Evolutionary conservation across 2,329 filamentous ascomycete species (phyloP), one percentile per base, ranked within the genome.

Genomic region (Alternaria sp.): DNA sequence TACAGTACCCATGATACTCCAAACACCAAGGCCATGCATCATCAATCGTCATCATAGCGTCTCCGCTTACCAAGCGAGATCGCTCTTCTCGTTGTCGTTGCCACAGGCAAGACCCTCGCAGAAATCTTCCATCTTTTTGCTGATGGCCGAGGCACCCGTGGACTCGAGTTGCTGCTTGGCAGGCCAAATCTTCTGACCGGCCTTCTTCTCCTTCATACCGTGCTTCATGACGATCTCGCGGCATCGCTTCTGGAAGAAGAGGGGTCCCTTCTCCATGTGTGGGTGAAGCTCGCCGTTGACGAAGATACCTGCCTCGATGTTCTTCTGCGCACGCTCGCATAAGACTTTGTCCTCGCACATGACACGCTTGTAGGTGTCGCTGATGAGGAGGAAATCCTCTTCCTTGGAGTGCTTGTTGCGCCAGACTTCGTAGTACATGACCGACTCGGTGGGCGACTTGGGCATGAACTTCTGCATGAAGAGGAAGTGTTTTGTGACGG

Each of bases 301-400:
- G 58, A 88, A 89, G 51, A 88, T 80, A 7, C 86, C 85, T 0
- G 83, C 80, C 70, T 86, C 84, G 65, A 89, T 80, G 72, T 89
- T 89, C 72, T 80, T 81, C 69, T 89, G 86, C 1, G 85, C 82
- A 11, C 80, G 81, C 64, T 82, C 78, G 77, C 86, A 89, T 26
- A 89, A 82, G 8, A 83, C 79, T 69, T 88, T 88, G 77, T 89
- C 87, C 73, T 89, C 87, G 1, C 81, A 80, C 83, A 88, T 85
- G 73, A 89, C 82, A 37, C 84, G 83, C 74, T 85, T 86, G 79
- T 88, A 89, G 66, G 88, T 84, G 44, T 83, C 75, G 72, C 81
- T 82, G 73, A 88, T 85, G 51, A 79, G 74, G 13, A 80, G 74
- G 70, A 88, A 89, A 58, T 87, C 83, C 26, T 83, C 82, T 14